These are phyloP conservation scores for Aspergillus affinis DNA, from an alignment of 495 filamentous ascomycete species.

Conservation along the genomic window DNA sequence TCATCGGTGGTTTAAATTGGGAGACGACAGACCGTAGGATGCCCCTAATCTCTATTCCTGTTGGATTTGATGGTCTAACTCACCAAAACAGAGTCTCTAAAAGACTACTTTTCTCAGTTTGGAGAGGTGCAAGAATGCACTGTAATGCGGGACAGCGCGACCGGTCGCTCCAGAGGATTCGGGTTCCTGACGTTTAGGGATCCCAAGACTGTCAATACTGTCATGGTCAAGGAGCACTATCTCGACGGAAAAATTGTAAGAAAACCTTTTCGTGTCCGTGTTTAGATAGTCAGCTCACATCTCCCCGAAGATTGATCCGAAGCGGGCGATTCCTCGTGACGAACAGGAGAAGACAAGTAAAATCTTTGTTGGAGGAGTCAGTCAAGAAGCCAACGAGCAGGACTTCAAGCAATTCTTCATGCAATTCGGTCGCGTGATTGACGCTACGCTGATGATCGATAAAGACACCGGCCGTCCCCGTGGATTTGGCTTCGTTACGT, in stretches of 20 bases:
- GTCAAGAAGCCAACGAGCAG: slow-evolving; percentile 91
- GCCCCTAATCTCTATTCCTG: slow-evolving; percentile 9
- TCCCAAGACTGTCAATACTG: slow-evolving; percentile 94
- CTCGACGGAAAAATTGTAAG: slow-evolving; percentile 98
- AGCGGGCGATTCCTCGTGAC: slow-evolving; percentile 94
- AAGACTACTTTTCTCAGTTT: slow-evolving; percentile 97
- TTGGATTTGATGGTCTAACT: slow-evolving; percentile 18
- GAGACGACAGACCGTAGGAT: slow-evolving; percentile 93
- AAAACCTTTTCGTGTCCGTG: slow-evolving; percentile 10
- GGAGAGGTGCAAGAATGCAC: slow-evolving; percentile 97
- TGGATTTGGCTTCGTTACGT: slow-evolving; percentile 98
- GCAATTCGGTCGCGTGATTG: slow-evolving; percentile 92
- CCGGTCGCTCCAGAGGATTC: slow-evolving; percentile 90
- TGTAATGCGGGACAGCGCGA: slow-evolving; percentile 95
- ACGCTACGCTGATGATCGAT: slow-evolving; percentile 99
- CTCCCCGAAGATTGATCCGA: slow-evolving; percentile 81
- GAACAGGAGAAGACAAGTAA: slow-evolving; percentile 98
- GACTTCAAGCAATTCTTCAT: slow-evolving; percentile 97
- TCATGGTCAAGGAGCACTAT: slow-evolving; percentile 99
- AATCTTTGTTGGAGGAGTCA: slow-evolving; percentile 97
- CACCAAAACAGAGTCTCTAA: slow-evolving; percentile 75
- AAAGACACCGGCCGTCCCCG: slow-evolving; percentile 95
- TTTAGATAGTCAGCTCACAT: slow-evolving; percentile 23
- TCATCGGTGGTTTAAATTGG: slow-evolving; percentile 98
- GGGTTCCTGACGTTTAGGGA: slow-evolving; percentile 98